Evolutionary conservation across 495 filamentous ascomycete genomes (phyloP).

Genomic region (Aspergillus olivimuriae): DNA sequence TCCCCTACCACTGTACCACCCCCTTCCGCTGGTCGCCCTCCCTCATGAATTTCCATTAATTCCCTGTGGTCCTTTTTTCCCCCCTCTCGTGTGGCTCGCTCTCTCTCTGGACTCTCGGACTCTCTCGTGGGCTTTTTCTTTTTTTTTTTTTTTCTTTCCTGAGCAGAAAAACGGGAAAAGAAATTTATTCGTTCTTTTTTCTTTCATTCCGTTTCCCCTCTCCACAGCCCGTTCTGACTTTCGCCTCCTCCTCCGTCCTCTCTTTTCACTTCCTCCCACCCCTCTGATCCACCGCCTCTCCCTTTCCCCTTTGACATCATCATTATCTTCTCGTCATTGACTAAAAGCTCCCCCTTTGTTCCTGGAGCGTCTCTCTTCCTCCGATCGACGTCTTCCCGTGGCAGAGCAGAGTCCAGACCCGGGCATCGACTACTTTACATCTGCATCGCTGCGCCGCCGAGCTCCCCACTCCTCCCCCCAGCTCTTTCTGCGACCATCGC

Average conservation of each 20-base stretch:
- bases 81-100: too few species aligned
- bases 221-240: slow-evolving; percentile 8
- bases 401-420: too few species aligned
- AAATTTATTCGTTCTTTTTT: slow-evolving; percentile 13
- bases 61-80: slow-evolving; percentile 7
- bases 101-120: too few species aligned
- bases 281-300: neutral
- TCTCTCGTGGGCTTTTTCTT: too few species aligned
- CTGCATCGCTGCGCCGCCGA: slow-evolving; percentile 1
- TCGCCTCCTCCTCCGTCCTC: slow-evolving; percentile 8
- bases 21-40: neutral
- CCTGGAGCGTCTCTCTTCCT: too few species aligned
- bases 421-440: too few species aligned
- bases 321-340: neutral
- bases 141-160: too few species aligned
- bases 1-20: neutral
- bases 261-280: slow-evolving; percentile 7
- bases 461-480: neutral
- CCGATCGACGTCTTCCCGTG: too few species aligned
- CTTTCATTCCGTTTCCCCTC: slow-evolving; percentile 7
- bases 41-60: slow-evolving; percentile 1
- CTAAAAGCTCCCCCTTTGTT: slow-evolving; percentile 1
- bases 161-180: too few species aligned
- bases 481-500: too few species aligned
- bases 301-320: slow-evolving; percentile 3